Percentiles rank a stretch among this genome's conserved stretches.
phyloP scores from a whole-genome alignment of 257 asterid genomes.

The Nicotiana noctiflora region DNA sequence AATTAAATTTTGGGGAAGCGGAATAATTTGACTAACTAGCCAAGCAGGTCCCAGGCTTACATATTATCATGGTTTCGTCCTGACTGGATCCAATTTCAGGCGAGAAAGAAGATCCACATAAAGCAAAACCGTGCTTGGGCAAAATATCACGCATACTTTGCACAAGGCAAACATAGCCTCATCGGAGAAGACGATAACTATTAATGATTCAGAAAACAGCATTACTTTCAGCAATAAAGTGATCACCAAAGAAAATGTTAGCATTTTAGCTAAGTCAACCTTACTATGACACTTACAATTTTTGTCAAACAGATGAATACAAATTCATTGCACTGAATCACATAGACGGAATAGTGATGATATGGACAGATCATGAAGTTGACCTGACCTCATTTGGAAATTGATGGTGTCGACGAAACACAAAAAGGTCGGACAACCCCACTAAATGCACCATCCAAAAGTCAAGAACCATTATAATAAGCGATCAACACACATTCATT shows the following conservation, averaged over 20 bases:
- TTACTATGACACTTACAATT: neutral
- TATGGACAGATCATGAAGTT: neutral
- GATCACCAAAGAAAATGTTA: neutral
- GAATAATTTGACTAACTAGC: neutral
- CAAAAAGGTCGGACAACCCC: neutral
- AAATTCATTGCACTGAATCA: neutral
- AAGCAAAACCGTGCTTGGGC: neutral
- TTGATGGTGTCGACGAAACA: neutral
- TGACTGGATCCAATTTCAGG: neutral
- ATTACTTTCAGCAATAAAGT: neutral
- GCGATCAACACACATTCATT: neutral
- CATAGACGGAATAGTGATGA: neutral
- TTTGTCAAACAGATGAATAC: neutral
- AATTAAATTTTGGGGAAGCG: neutral
- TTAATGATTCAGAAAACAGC: neutral
- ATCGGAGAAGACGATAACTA: neutral
- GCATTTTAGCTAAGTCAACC: neutral
- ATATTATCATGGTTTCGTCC: neutral
- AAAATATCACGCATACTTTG: neutral
- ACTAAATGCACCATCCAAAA: neutral
- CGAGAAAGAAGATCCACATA: neutral
- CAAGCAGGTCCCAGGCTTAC: neutral
- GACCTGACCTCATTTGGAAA: neutral
- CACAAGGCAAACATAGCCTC: neutral
- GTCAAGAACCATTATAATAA: neutral